phyloP scores from a whole-genome alignment of 2,329 filamentous ascomycete genomes.

The Phialophora verrucosa region DNA sequence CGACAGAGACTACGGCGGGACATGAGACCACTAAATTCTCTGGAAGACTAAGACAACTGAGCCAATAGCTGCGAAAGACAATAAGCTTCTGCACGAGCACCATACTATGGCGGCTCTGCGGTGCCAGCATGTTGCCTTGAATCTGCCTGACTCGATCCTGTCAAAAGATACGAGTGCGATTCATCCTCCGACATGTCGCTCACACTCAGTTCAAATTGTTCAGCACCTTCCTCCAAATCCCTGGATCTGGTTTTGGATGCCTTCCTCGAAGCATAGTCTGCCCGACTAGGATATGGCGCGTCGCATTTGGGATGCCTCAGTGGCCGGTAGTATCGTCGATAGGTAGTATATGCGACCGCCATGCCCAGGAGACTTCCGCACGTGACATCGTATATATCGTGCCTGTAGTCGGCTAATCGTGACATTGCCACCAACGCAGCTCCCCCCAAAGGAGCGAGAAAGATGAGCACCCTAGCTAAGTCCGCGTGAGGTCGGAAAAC shows the following conservation, averaged over 20 bases:
- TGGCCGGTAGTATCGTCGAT: conserved; percentile 65
- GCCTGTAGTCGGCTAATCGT: conserved; percentile 67
- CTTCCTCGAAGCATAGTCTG: conserved; percentile 27
- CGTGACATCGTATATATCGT: conserved; percentile 68
- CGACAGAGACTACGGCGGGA: background rate
- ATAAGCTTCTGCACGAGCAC: conserved; percentile 6
- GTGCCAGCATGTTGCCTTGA: conserved; percentile 9
- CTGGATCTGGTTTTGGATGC: conserved; percentile 7
- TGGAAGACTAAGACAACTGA: background rate
- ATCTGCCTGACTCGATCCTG: conserved; percentile 12
- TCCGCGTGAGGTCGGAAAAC: conserved; percentile 64
- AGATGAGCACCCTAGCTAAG: conserved; percentile 60
- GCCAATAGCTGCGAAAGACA: conserved; percentile 3
- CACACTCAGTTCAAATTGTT: conserved; percentile 36
- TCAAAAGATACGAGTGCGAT: conserved; percentile 29
- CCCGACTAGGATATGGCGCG: conserved; percentile 51
- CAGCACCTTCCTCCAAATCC: conserved; percentile 35
- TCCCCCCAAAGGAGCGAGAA: conserved; percentile 61
- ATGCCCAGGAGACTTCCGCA: conserved; percentile 62
- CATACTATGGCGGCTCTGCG: conserved; percentile 24
- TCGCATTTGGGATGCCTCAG: conserved; percentile 59
- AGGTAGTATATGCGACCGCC: conserved; percentile 62
- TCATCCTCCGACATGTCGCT: conserved; percentile 36
- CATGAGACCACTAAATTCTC: conserved; percentile 7
- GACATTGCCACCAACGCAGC: conserved; percentile 66